phyloP scores from a whole-genome alignment of 2,329 filamentous ascomycete species.

The Fusarium nisikadoi region DNA sequence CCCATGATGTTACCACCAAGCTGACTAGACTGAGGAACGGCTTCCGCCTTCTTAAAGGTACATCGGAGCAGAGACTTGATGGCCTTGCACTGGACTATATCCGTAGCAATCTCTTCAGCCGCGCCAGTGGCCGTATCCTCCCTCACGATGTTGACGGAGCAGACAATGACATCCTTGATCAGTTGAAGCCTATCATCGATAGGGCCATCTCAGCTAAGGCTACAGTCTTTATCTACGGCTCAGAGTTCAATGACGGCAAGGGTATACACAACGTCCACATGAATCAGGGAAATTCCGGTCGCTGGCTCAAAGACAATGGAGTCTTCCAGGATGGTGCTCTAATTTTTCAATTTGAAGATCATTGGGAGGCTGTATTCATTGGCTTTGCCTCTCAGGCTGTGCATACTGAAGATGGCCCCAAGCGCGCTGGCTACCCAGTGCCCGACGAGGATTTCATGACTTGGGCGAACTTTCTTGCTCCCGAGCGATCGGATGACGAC shows the following conservation, averaged over 20 bases:
- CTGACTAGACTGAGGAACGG: background rate
- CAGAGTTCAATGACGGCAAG: background rate
- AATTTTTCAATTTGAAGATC: background rate
- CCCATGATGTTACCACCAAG: background rate
- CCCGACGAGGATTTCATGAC: background rate
- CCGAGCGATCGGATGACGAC: background rate
- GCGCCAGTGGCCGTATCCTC: background rate
- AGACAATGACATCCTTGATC: background rate
- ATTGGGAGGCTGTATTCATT: background rate
- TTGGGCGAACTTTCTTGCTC: background rate
- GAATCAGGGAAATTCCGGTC: background rate
- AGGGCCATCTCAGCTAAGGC: background rate
- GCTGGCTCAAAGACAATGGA: background rate
- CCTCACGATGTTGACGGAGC: background rate
- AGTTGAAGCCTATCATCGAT: background rate
- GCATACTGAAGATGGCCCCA: background rate
- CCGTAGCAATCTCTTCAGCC: background rate
- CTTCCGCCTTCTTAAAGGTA: background rate
- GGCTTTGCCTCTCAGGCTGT: background rate
- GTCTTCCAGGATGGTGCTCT: background rate
- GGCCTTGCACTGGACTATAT: background rate
- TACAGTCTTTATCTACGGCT: background rate
- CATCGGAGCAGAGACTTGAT: background rate
- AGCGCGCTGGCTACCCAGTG: background rate
- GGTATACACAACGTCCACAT: background rate